Evolutionary conservation across 192 early-diverging fungal species (phyloP).

Genomic region (Mortierella antarctica): DNA sequence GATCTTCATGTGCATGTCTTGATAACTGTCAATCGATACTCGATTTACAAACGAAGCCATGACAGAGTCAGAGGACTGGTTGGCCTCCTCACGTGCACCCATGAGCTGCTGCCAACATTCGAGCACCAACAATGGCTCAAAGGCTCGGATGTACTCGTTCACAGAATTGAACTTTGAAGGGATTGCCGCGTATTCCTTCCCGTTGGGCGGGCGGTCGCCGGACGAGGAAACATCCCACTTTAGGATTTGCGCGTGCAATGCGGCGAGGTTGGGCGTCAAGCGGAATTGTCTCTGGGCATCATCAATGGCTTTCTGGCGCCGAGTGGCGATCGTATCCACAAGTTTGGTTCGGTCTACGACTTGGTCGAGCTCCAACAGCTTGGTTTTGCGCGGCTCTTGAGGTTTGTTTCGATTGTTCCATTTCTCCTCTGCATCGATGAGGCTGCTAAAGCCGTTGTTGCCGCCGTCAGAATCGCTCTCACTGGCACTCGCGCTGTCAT

Average conservation of each 20-base stretch:
- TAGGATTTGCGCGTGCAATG: conserved; percentile 68
- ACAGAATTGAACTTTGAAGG: conserved; percentile 68
- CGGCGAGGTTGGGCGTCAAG: conserved; percentile 63
- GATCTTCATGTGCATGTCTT: conserved; percentile 69
- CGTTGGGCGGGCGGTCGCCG: conserved; percentile 67
- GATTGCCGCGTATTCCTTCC: conserved; percentile 55
- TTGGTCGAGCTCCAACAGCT: conserved; percentile 53
- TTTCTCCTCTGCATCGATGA: conserved; percentile 40
- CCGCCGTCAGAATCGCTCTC: conserved; percentile 47
- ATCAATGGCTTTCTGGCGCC: conserved; percentile 25
- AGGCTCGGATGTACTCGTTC: conserved; percentile 68
- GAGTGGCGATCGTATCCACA: conserved; percentile 20
- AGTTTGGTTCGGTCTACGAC: conserved; percentile 13
- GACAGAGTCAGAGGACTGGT: conserved; percentile 59
- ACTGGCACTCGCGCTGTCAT: conserved; percentile 28
- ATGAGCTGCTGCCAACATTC: conserved; percentile 90
- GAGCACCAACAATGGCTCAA: conserved; percentile 86
- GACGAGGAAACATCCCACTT: conserved; percentile 66
- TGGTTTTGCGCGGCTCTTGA: conserved; percentile 52
- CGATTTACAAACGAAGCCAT: conserved; percentile 59
- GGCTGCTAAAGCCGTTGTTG: conserved; percentile 33
- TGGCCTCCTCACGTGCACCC: conserved; percentile 73
- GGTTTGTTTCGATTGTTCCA: conserved; percentile 46
- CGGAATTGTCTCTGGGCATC: conserved; percentile 58
- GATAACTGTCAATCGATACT: conserved; percentile 78